Base-by-base conservation (phyloP, 2,329 filamentous ascomycete species). In the Sphaerulina vaccinii region DNA sequence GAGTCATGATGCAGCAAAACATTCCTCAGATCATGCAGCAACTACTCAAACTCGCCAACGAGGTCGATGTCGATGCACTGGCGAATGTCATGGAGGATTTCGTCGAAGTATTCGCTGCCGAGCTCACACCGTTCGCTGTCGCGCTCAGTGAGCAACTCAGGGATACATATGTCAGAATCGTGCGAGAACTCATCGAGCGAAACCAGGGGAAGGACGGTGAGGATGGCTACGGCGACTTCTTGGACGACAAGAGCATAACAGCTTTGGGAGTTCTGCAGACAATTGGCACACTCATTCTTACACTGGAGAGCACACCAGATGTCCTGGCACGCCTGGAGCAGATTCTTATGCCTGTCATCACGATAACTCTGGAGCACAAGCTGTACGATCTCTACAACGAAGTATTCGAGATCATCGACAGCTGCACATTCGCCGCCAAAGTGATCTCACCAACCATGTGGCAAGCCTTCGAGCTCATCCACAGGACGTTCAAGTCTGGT, bases 11-110 rank as follows among this genome's bases (percentile, higher is more conserved):
- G 93, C 91, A 96, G 73, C 85, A 91, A 66, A 96, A 91, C 70
- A 99, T 99, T 61, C 91, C 93, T 13, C 95, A 95, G 65, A 97
- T 99, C 66, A 99, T 99, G 93, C 95, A 97, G 73, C 92, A 99
- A 72, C 80, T 99, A 11, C 79, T 99, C 49, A 97, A 97, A 75
- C 78, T 99, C 51, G 92, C 93, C 22, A 99, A 99, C 67, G 93
- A 99, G 73, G 93, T 95, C 52, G 93, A 99, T 68, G 92, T 99
- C 41, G 93, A 99, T 71, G 91, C 93, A 4, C 79, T 99, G 35
- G 92, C 93, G 18, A 97, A 97, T 66, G 93, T 99, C 33, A 99
- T 99, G 93, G 93, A 99, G 72, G 93, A 99, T 68, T 99, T 99
- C 68, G 93, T 99, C 39, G 93, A 99, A 71, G 91, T 97, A 2